A percentile compares a stretch with the other conserved stretches of the same genome.
Evolutionary conservation across 768 basidiomycete species (phyloP).

Genomic region (Cystofilobasidium ferigula): DNA sequence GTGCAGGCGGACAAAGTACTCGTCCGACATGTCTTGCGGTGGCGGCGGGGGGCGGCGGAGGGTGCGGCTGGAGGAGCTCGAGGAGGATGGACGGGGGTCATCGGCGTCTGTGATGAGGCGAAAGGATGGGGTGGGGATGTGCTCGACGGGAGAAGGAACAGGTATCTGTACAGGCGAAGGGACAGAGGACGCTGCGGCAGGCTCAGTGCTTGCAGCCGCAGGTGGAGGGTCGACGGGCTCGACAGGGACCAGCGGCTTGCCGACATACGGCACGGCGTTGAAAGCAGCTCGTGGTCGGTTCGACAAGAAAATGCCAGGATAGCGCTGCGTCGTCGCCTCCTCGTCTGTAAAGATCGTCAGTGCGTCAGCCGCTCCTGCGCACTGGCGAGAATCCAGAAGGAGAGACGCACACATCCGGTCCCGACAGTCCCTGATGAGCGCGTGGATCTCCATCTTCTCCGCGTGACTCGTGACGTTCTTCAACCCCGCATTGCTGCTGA

Average conservation of each 20-base stretch:
- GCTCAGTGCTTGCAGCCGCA: too few relatives aligned
- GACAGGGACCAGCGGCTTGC: not conserved
- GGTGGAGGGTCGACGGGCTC: not conserved
- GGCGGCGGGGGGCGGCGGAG: not conserved
- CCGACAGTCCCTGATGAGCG: constrained; percentile 19
- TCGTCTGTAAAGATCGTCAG: too few relatives aligned
- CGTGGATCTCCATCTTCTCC: constrained; percentile 22
- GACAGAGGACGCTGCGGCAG: too few relatives aligned
- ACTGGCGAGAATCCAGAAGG: not conserved
- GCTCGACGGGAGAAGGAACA: too few relatives aligned
- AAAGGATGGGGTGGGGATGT: not conserved
- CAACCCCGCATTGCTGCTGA: not conserved
- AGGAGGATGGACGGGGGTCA: not conserved
- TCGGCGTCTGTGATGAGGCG: not conserved
- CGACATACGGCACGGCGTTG: not conserved
- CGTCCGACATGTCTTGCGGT: constrained; percentile 6
- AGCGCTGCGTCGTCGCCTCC: not conserved
- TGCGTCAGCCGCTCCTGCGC: too few relatives aligned
- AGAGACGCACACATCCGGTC: constrained; percentile 18
- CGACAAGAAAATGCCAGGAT: not conserved
- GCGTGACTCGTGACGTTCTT: not conserved
- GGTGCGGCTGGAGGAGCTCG: not conserved
- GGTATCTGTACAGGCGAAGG: too few relatives aligned
- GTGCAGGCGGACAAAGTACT: constrained; percentile 19
- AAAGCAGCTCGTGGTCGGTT: not conserved